Conservation (phyloP, 768 basidiomycete species). For the Suillus subalutaceus region DNA sequence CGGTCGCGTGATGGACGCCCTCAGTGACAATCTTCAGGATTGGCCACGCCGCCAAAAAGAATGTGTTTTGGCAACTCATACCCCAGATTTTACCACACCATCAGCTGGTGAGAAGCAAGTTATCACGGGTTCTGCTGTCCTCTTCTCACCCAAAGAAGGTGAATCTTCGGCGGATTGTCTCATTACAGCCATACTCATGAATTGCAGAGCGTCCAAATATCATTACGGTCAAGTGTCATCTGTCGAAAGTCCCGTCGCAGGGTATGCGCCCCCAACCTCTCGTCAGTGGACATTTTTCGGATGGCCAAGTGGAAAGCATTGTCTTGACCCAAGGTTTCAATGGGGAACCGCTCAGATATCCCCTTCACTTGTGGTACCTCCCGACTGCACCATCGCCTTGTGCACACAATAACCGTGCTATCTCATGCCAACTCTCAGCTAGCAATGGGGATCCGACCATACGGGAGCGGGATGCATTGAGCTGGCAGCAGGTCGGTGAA, state of each 20-base stretch:
- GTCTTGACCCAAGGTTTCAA: slow-evolving; percentile 84
- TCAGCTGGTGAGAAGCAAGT: slow-evolving; percentile 70
- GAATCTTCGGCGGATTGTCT: slow-evolving; percentile 20
- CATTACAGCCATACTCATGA: slow-evolving; percentile 11
- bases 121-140: slow-evolving; percentile 68
- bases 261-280: slow-evolving; percentile 74
- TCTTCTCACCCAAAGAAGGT: slow-evolving; percentile 83
- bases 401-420: slow-evolving; percentile 72
- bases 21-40: slow-evolving; percentile 49
- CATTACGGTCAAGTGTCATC: slow-evolving; percentile 70
- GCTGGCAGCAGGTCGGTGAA: too few species aligned
- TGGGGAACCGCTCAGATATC: slow-evolving; percentile 79
- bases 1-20: slow-evolving; percentile 14
- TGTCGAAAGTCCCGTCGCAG: slow-evolving; percentile 66
- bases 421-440: slow-evolving; percentile 35
- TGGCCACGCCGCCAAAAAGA: slow-evolving; percentile 77
- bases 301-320: slow-evolving; percentile 60
- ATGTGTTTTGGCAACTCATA: slow-evolving; percentile 53
- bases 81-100: slow-evolving; percentile 68
- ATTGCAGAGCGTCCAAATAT: slow-evolving; percentile 70
- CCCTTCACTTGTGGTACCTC: slow-evolving; percentile 82
- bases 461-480: not conserved
- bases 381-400: slow-evolving; percentile 60
- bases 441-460: not conserved
- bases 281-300: slow-evolving; percentile 61